Evolutionary conservation across 2,329 filamentous ascomycete genomes (phyloP).

Genomic region (Colletotrichum lupini): DNA sequence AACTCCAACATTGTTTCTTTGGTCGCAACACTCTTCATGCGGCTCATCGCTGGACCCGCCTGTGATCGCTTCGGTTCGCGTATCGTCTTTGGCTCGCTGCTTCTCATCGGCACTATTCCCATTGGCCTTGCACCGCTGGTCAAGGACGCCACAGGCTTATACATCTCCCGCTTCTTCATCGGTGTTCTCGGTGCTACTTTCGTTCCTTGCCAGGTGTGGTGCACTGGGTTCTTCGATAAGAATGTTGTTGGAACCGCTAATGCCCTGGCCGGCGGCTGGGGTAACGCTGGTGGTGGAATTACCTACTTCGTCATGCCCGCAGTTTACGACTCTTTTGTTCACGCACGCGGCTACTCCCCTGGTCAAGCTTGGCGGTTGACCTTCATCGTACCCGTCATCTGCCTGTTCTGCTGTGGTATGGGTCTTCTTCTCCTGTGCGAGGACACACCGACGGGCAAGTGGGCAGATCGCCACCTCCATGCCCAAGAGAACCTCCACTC

Average conservation of each 20-base stretch:
- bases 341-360: conserved; percentile 65
- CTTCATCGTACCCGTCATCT: conserved; percentile 85
- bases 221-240: conserved; percentile 92
- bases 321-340: conserved; percentile 81
- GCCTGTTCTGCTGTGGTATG: conserved; percentile 75
- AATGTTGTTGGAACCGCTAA: conserved; percentile 92
- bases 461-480: conserved; percentile 76
- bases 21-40: conserved; percentile 78
- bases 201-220: conserved; percentile 92
- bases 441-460: conserved; percentile 85
- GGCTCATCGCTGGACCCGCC: conserved; percentile 81
- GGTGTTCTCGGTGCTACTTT: conserved; percentile 83
- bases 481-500: conserved; percentile 63
- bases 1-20: conserved; percentile 94
- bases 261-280: conserved; percentile 84
- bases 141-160: conserved; percentile 71
- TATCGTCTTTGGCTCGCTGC: conserved; percentile 78
- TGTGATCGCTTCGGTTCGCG: conserved; percentile 88
- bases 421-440: conserved; percentile 78
- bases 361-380: conserved; percentile 85
- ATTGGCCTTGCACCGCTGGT: conserved; percentile 85
- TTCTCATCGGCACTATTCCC: conserved; percentile 84
- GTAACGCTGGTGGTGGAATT: conserved; percentile 88
- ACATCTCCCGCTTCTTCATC: conserved; percentile 81
- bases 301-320: conserved; percentile 96